These are phyloP conservation scores for Cadophora malorum DNA, from an alignment of 2,329 filamentous ascomycete genomes.

Conservation along the genomic window DNA sequence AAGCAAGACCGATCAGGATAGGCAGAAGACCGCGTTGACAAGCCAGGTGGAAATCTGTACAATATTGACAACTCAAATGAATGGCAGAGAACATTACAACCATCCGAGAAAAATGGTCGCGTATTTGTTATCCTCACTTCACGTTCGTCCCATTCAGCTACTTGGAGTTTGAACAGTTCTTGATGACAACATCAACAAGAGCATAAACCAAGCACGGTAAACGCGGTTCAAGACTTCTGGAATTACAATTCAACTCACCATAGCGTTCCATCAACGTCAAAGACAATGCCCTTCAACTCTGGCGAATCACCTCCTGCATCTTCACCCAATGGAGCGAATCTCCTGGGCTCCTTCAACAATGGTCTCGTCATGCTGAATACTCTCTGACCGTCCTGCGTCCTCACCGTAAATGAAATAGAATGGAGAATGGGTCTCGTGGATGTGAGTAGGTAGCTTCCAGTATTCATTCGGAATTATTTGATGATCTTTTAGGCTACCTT, in stretches of 20 bases:
- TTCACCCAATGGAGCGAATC: slow-evolving; percentile 62
- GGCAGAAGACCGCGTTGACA: no score
- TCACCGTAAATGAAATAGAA: background rate
- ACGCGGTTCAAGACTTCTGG: background rate
- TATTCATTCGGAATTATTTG: background rate
- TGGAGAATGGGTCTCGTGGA: no score
- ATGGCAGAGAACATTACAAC: background rate
- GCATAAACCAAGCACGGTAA: background rate
- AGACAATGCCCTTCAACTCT: slow-evolving; percentile 69
- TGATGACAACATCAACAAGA: background rate
- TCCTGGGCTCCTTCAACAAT: slow-evolving; percentile 43
- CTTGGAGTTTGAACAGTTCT: background rate
- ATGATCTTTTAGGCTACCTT: background rate
- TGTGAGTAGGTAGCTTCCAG: background rate
- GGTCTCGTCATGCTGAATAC: slow-evolving; percentile 34
- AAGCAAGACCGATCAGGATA: no score
- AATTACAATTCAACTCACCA: slow-evolving; percentile 63
- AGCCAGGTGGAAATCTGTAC: background rate
- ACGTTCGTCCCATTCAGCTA: background rate
- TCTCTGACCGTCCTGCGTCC: slow-evolving; percentile 14
- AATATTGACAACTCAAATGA: background rate
- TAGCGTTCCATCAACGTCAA: slow-evolving; percentile 94
- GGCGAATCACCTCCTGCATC: slow-evolving; percentile 45
- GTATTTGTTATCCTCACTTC: background rate
- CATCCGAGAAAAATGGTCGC: background rate